Conservation (phyloP, 208 protist genomes). For the Wallacemonas sp. region DNA sequence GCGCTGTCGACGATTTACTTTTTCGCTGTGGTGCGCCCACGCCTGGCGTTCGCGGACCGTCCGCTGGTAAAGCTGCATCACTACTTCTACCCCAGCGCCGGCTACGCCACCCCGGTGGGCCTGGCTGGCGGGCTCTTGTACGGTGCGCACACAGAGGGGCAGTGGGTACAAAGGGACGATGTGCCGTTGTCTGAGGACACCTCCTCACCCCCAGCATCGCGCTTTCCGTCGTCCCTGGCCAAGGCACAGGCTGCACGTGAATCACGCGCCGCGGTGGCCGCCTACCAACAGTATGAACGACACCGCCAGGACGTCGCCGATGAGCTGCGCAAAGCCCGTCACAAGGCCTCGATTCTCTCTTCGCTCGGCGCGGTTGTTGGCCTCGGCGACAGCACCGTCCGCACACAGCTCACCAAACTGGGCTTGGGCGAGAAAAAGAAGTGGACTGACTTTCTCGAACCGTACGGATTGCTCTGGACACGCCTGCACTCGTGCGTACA, state of each 20-base stretch:
- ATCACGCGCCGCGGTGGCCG: background rate
- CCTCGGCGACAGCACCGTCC: constrained; percentile 17
- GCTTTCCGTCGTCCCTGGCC: background rate
- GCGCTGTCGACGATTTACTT: constrained; percentile 50
- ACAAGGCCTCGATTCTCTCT: background rate
- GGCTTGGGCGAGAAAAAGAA: constrained; percentile 19
- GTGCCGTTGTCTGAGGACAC: background rate
- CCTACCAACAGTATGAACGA: background rate
- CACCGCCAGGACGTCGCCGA: background rate
- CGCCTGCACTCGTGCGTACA: constrained; percentile 26
- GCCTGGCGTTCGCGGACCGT: constrained; percentile 68
- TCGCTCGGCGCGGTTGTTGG: background rate
- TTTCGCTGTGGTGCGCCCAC: constrained; percentile 55
- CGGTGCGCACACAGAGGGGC: constrained; percentile 23
- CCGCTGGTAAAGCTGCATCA: constrained; percentile 58
- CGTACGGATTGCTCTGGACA: constrained; percentile 34
- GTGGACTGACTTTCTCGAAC: constrained; percentile 26
- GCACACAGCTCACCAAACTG: constrained; percentile 19
- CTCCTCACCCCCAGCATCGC: background rate
- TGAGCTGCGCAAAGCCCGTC: background rate
- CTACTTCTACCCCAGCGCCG: constrained; percentile 78
- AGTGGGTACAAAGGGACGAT: constrained; percentile 28
- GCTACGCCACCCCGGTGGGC: constrained; percentile 60
- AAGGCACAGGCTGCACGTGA: background rate
- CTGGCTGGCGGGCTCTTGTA: constrained; percentile 33